These are phyloP conservation scores for Chalciporus chontae DNA, from an alignment of 768 basidiomycete species.

Conservation along the genomic window DNA sequence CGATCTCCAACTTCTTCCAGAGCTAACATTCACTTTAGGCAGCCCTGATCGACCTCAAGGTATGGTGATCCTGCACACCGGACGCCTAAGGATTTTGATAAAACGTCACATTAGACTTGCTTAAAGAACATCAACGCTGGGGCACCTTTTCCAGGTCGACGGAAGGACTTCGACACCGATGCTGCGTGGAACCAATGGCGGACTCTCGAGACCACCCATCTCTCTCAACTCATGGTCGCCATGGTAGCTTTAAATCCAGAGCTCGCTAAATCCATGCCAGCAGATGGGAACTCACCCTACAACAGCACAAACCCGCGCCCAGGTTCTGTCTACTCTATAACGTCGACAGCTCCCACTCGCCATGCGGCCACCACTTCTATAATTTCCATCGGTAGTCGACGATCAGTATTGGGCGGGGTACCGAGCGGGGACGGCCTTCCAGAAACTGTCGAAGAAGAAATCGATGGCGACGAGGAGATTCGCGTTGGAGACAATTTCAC, in stretches of 20 bases:
- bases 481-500: constrained; percentile 77
- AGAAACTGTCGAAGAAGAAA: constrained; percentile 36
- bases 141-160: constrained; percentile 75
- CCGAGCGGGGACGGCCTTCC: constrained; percentile 29
- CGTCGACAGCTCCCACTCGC: constrained; percentile 39
- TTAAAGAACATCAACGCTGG: constrained; percentile 89
- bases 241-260: constrained; percentile 87
- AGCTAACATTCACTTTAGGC: constrained; percentile 45
- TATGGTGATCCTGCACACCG: constrained; percentile 23
- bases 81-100: constrained; percentile 3
- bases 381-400: constrained; percentile 63
- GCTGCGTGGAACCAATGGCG: constrained; percentile 85
- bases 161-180: constrained; percentile 83
- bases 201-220: constrained; percentile 71
- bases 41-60: constrained; percentile 85
- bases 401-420: constrained; percentile 47
- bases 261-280: constrained; percentile 73
- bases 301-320: constrained; percentile 42
- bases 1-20: background rate
- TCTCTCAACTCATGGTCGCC: constrained; percentile 84
- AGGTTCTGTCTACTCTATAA: constrained; percentile 51
- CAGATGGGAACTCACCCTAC: constrained; percentile 36
- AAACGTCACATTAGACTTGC: constrained; percentile 50
- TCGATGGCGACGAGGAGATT: constrained; percentile 65
- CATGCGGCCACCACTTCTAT: constrained; percentile 58